Percentiles rank a stretch among this genome's conserved stretches.
phyloP scores from a whole-genome alignment of 2,329 filamentous ascomycete species.

The Fusarium sp. region DNA sequence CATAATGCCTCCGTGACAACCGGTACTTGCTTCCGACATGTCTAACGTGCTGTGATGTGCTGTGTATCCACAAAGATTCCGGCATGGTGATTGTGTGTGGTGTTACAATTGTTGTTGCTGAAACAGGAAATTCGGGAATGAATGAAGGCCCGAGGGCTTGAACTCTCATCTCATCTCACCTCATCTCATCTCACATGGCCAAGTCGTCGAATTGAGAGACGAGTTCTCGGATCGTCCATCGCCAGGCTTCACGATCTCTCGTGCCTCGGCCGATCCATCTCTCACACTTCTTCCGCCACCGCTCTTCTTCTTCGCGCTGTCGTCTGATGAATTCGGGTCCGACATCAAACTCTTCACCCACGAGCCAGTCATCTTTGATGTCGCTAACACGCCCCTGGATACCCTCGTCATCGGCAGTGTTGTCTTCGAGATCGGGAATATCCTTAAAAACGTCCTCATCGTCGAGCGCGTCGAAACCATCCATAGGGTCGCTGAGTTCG shows the following conservation, averaged over 20 bases:
- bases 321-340: slow-evolving; percentile 92
- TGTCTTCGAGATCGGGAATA: slow-evolving; percentile 90
- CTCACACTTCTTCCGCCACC: slow-evolving; percentile 89
- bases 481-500: slow-evolving; percentile 67
- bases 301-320: slow-evolving; percentile 90
- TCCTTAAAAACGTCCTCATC: slow-evolving; percentile 96
- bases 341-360: slow-evolving; percentile 97
- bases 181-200: slow-evolving; percentile 43
- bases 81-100: slow-evolving; percentile 31
- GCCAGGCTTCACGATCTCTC: slow-evolving; percentile 72
- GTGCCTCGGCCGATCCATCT: slow-evolving; percentile 78
- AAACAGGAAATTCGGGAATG: slow-evolving; percentile 27
- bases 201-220: slow-evolving; percentile 57
- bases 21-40: slow-evolving; percentile 25
- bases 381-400: slow-evolving; percentile 66
- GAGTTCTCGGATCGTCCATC: slow-evolving; percentile 79
- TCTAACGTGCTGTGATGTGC: slow-evolving; percentile 19
- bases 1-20: slow-evolving; percentile 29
- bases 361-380: slow-evolving; percentile 80
- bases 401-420: slow-evolving; percentile 60
- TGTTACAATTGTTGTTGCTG: slow-evolving; percentile 40
- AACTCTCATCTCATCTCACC: slow-evolving; percentile 38
- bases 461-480: slow-evolving; percentile 76
- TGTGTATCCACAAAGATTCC: slow-evolving; percentile 37
- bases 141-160: slow-evolving; percentile 22